Base-by-base conservation (phyloP, 257 asterid genomes). In the Salvia miltiorrhiza region DNA sequence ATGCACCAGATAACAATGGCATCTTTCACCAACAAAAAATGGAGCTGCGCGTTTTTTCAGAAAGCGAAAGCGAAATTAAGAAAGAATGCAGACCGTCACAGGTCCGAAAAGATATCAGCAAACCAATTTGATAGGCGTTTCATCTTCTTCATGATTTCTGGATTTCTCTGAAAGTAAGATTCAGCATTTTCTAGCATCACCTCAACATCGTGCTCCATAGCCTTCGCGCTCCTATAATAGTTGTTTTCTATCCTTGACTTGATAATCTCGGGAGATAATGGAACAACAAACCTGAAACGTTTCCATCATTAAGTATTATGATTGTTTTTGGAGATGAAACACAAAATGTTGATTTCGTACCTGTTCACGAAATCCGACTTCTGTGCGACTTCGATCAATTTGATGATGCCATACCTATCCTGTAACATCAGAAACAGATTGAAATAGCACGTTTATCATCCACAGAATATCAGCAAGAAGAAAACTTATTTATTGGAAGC, bases 231-330 rank as follows among this genome's bases (percentile, higher is more conserved):
- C 79, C 98, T 79, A 64, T 93, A 90, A 64, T 93, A 93, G 79
- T 82, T 72, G 59, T 77, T 81, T 63, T 80, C 88, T 82, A 93
- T 63, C 82, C 98, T 90, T 60, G 66, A 70, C 78, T 70, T 76
- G 82, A 93, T 89, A 70, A 81, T 76, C 49, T 77, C 83, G 19
- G 80, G 94, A 59, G 94, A 90, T 57, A 93, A 69, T 41, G 98
- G 98, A 77, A 88, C 97, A 5, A 95, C 85, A 73, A 87, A 93
- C 90, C 98, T 93, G 90, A 85, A 81, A 69, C 41, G 33, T 5
- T 16, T 44, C 56, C 56, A 63, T 12, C 41, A 59, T 57, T 75
- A 40, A 71, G 50, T 19, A 48, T 16, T 20, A 37, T 21, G 43
- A 43, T 19, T 17, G 40, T 24, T 17, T 47, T 24, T 7, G 52